These are phyloP conservation scores for Chenopodium quinoa DNA, from an alignment of 148 eudicot genomes.

Conservation along the genomic window DNA sequence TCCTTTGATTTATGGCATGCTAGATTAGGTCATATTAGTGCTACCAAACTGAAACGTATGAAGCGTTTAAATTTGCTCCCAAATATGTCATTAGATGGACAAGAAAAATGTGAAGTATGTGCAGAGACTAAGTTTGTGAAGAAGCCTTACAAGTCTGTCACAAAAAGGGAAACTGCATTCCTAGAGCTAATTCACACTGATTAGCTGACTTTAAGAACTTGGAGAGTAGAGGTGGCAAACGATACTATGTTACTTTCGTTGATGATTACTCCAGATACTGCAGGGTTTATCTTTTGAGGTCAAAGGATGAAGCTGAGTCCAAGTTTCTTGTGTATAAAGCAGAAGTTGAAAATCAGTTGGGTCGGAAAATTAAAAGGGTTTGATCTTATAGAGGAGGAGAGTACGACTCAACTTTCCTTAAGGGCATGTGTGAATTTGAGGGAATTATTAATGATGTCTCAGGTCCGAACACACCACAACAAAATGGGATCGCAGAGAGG, in stretches of 20 bases:
- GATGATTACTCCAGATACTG: neutral
- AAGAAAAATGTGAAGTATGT: neutral
- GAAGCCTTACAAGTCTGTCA: neutral
- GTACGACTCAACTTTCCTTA: constrained; percentile 1
- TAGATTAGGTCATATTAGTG: no score
- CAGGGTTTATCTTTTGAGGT: neutral
- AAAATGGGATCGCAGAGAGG: no score
- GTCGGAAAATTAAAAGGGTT: neutral
- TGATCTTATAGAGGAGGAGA: neutral
- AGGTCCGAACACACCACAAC: no score
- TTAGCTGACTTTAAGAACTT: no score
- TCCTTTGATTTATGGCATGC: no score
- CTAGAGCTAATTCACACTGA: neutral
- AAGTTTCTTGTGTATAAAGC: neutral
- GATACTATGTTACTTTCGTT: neutral
- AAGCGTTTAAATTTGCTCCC: no score
- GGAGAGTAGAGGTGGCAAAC: no score
- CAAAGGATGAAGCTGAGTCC: neutral
- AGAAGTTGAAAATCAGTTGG: neutral
- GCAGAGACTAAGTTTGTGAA: neutral
- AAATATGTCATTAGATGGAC: no score
- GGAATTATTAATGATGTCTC: no score
- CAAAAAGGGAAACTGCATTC: neutral
- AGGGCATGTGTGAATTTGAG: no score
- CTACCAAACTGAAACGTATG: no score